A percentile compares a stretch with the other conserved stretches of the same genome.
phyloP scores from a whole-genome alignment of 306 rosid species.

The Gleditsia sinensis region DNA sequence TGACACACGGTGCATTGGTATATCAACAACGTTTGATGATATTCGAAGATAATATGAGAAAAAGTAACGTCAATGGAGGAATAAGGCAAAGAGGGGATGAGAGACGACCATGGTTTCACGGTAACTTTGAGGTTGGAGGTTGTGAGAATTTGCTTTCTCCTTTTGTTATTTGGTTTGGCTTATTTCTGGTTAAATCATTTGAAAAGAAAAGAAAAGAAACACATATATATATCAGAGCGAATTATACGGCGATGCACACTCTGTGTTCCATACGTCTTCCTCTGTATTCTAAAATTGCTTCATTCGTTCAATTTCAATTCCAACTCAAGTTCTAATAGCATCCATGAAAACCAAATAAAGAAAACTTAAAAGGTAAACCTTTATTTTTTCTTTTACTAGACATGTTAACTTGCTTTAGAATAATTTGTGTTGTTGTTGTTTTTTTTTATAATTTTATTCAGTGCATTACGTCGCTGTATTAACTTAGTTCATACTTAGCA shows the following conservation, averaged over 20 bases:
- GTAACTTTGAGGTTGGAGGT: constrained; percentile 10
- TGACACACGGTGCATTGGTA: background rate
- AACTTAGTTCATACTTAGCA: no score
- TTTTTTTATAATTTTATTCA: no score
- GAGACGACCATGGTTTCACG: constrained; percentile 19
- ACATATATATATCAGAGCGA: constrained; percentile 34
- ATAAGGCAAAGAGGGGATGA: background rate
- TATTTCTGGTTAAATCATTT: constrained; percentile 24
- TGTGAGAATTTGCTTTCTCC: background rate
- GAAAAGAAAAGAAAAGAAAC: no score
- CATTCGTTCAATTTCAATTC: background rate
- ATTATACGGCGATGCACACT: constrained; percentile 46
- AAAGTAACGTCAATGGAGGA: background rate
- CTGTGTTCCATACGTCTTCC: constrained; percentile 37
- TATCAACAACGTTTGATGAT: background rate
- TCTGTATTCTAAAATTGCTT: constrained; percentile 11
- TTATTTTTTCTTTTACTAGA: no score
- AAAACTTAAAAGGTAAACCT: no score
- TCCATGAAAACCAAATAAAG: no score
- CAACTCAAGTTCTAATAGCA: background rate
- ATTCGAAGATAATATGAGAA: background rate
- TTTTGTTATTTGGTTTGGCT: constrained; percentile 28
- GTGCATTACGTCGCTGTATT: no score
- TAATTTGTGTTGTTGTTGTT: no score
- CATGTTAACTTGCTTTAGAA: no score